A percentile compares a stretch with the other conserved stretches of the same genome.
phyloP scores from a whole-genome alignment of 1,284 basidiomycete genomes.

The Gomphus sp. region DNA sequence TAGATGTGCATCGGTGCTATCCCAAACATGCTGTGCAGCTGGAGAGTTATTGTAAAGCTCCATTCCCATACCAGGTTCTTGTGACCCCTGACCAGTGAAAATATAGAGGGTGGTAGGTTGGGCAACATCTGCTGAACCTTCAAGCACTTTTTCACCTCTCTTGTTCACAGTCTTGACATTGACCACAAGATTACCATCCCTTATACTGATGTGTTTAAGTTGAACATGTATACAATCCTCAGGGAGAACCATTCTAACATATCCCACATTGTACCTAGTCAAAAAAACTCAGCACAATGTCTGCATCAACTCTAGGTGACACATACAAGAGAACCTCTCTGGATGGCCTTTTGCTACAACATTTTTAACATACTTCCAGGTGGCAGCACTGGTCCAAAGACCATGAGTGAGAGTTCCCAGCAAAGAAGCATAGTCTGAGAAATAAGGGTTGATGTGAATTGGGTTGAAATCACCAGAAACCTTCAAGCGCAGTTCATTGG shows the following conservation, averaged over 20 bases:
- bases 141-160: constrained; percentile 83
- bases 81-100: constrained; percentile 98
- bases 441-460: constrained; percentile 99
- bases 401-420: constrained; percentile 98
- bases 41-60: constrained; percentile 91
- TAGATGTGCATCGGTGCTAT: constrained; percentile 89
- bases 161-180: constrained; percentile 85
- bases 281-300: constrained; percentile 10
- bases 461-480: constrained; percentile 96
- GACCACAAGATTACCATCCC: constrained; percentile 87
- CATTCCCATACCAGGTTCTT: constrained; percentile 99
- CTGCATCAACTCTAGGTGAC: not conserved
- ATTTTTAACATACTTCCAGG: constrained; percentile 87
- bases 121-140: constrained; percentile 87
- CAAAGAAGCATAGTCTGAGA: constrained; percentile 87
- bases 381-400: constrained; percentile 94
- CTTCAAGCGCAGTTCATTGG: constrained; percentile 93
- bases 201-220: constrained; percentile 87
- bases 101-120: constrained; percentile 93
- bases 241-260: constrained; percentile 97
- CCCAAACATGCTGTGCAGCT: constrained; percentile 95
- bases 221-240: constrained; percentile 84
- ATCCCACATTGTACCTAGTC: constrained; percentile 77
- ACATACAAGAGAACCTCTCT: constrained; percentile 81
- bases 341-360: constrained; percentile 91